These are phyloP conservation scores for Spinacia oleracea DNA, from an alignment of 179 eudicot species.

Conservation along the genomic window DNA sequence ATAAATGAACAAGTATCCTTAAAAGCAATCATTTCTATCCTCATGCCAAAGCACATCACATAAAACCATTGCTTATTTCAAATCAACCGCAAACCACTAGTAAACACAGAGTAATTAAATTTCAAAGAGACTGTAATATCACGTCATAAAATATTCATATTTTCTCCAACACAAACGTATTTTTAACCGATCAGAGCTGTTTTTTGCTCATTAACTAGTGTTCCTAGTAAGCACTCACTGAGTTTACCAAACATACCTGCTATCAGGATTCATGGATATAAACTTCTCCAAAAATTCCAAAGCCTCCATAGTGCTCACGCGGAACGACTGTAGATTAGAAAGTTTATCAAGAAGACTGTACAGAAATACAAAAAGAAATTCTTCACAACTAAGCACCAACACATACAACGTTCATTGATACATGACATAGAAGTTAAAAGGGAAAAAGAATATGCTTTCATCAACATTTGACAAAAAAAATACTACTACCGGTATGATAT, in stretches of 20 bases:
- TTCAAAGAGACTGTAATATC: background rate
- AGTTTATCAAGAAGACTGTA: constrained; percentile 12
- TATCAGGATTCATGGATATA: constrained; percentile 75
- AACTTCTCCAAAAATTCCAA: constrained; percentile 66
- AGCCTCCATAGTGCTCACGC: constrained; percentile 59
- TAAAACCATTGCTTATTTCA: background rate
- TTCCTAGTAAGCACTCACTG: background rate
- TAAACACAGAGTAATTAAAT: background rate
- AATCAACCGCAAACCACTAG: background rate
- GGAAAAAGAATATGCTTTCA: background rate
- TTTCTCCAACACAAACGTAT: background rate
- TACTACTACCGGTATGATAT: no score
- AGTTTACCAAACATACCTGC: constrained; percentile 41
- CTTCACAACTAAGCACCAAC: background rate
- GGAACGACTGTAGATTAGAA: constrained; percentile 46
- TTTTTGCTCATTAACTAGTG: background rate
- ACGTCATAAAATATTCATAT: background rate
- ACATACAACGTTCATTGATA: background rate
- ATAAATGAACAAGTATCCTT: background rate
- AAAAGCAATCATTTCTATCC: background rate
- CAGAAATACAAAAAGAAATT: background rate
- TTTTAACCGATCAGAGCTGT: background rate
- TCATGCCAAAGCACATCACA: background rate
- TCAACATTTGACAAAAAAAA: constrained; percentile 2
- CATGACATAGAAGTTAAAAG: background rate